Percentiles rank a stretch among this genome's conserved stretches.
These are phyloP conservation scores for Trichoderma reesei DNA, from an alignment of 495 filamentous ascomycete genomes.

Conservation along the genomic window DNA sequence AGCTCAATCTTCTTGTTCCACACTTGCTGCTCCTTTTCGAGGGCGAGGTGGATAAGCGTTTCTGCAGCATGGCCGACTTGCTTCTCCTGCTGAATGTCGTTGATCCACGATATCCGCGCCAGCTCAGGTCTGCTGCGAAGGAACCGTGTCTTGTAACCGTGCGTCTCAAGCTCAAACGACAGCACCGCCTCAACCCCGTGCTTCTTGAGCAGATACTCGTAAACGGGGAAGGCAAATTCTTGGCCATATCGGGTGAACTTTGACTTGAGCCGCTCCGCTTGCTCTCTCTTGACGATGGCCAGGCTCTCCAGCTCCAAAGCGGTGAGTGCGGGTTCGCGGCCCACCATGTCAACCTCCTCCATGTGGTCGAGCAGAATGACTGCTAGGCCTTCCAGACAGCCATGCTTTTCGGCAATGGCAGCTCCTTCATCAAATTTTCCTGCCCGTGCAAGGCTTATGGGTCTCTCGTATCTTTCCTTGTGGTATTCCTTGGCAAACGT, in stretches of 20 bases:
- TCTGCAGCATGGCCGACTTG: constrained; percentile 61
- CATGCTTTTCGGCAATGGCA: constrained; percentile 60
- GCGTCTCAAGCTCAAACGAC: constrained; percentile 50
- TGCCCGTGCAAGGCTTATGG: constrained; percentile 51
- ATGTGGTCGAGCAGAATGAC: constrained; percentile 41
- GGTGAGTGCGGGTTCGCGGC: constrained; percentile 15
- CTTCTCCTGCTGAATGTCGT: constrained; percentile 66
- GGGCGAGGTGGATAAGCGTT: constrained; percentile 54
- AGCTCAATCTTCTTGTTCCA: constrained; percentile 88
- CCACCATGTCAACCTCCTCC: constrained; percentile 21
- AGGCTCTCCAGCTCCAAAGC: constrained; percentile 19
- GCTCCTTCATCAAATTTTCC: constrained; percentile 59
- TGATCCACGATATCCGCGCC: constrained; percentile 84
- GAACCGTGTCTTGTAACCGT: constrained; percentile 61
- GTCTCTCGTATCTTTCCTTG: constrained; percentile 32
- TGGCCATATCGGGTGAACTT: constrained; percentile 69
- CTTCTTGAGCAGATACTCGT: constrained; percentile 59
- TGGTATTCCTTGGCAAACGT: constrained; percentile 26
- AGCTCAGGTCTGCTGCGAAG: constrained; percentile 58
- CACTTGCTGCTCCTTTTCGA: constrained; percentile 57
- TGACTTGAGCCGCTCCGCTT: constrained; percentile 34
- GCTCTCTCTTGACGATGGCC: constrained; percentile 21
- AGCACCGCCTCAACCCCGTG: constrained; percentile 58
- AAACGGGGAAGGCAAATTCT: constrained; percentile 69
- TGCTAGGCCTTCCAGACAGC: constrained; percentile 59